These are phyloP conservation scores for Paramecium pentaurelia DNA, from an alignment of 73 alveolate species.

Conservation along the genomic window DNA sequence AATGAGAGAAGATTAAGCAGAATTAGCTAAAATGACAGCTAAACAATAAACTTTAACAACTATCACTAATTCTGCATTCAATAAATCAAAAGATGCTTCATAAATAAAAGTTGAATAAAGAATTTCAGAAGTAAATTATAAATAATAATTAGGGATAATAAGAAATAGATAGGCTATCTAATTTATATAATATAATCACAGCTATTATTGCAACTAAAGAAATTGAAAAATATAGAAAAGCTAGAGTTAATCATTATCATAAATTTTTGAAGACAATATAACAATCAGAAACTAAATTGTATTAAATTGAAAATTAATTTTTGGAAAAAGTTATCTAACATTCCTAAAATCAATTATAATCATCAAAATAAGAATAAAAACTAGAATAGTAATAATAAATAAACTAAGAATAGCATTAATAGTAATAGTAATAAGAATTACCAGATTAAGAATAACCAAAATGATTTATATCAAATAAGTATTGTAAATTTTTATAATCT, in stretches of 20 bases:
- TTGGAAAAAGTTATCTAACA: not conserved
- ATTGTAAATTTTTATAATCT: not conserved
- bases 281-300: not conserved
- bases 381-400: not conserved
- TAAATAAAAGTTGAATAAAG: slow-evolving; percentile 8
- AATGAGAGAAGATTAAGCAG: slow-evolving; percentile 25
- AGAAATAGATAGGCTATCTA: not conserved
- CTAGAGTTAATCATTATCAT: not conserved
- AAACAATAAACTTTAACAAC: slow-evolving; percentile 33
- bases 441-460: not conserved
- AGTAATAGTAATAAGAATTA: not conserved
- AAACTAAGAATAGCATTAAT: not conserved
- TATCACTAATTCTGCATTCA: slow-evolving; percentile 31
- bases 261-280: not conserved
- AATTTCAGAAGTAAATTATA: not conserved
- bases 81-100: not conserved
- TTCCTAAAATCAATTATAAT: not conserved
- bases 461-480: not conserved
- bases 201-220: slow-evolving; percentile 19
- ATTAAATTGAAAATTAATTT: not conserved
- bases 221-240: not conserved
- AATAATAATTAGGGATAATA: not conserved
- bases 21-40: slow-evolving; percentile 20
- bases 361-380: not conserved
- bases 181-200: not conserved